Conservation (phyloP, 1,284 basidiomycete genomes). For the Trametes hirsuta region DNA sequence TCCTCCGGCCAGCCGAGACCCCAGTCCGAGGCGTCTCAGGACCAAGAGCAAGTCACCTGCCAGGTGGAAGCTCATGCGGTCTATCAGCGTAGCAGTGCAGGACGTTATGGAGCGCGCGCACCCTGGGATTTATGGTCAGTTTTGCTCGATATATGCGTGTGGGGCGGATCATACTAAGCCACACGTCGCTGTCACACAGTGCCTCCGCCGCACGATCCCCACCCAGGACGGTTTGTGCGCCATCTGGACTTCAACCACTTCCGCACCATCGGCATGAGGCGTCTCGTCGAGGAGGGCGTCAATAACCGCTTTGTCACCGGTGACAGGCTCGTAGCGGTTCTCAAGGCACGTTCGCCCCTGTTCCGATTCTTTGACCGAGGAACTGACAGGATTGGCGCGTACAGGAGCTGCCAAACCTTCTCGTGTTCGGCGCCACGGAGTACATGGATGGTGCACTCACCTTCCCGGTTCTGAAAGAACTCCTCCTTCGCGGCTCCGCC, state of each 20-base stretch:
- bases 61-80: conserved; percentile 77
- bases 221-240: conserved; percentile 76
- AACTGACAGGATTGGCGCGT: not conserved
- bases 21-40: conserved; percentile 72
- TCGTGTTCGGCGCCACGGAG: conserved; percentile 88
- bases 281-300: conserved; percentile 89
- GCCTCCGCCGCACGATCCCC: conserved; percentile 69
- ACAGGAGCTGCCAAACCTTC: conserved; percentile 85
- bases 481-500: conserved; percentile 80
- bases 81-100: conserved; percentile 75
- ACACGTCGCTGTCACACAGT: conserved; percentile 46
- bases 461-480: conserved; percentile 79
- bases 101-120: conserved; percentile 62
- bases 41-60: conserved; percentile 78
- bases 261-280: conserved; percentile 91
- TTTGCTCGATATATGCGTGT: not conserved
- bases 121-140: conserved; percentile 71
- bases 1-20: conserved; percentile 76
- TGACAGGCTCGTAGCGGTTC: conserved; percentile 77
- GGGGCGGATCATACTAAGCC: conserved; percentile 8
- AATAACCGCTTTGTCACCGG: conserved; percentile 93
- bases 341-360: conserved; percentile 62
- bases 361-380: not conserved
- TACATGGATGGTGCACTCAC: conserved; percentile 94
- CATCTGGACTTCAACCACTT: conserved; percentile 93